phyloP scores from a whole-genome alignment of 1,139 yeast genomes.

The Candida sp. region DNA sequence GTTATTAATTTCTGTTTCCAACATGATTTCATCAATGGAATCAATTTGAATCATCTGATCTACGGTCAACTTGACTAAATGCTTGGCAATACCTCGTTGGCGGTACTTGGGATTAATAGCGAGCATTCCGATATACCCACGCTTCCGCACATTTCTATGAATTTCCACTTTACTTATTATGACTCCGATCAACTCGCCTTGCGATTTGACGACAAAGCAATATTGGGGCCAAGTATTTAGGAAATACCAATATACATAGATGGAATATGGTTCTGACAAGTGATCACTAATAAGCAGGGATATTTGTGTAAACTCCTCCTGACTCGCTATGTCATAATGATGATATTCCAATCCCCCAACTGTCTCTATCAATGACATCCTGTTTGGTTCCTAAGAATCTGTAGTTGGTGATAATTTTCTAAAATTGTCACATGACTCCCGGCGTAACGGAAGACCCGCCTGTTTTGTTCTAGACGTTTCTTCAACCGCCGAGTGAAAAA shows the following conservation, averaged over 20 bases:
- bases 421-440: neutral
- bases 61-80: constrained; percentile 60
- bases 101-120: constrained; percentile 74
- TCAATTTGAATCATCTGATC: constrained; percentile 57
- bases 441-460: neutral
- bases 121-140: constrained; percentile 97
- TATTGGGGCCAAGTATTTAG: constrained; percentile 46
- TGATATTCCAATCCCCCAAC: constrained; percentile 17
- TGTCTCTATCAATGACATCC: constrained; percentile 6
- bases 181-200: constrained; percentile 57
- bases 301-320: constrained; percentile 29
- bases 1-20: constrained; percentile 90
- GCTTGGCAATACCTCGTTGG: constrained; percentile 79
- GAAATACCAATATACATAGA: constrained; percentile 48
- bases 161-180: constrained; percentile 81
- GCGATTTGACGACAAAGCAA: constrained; percentile 32
- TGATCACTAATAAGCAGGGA: constrained; percentile 30
- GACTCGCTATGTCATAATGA: constrained; percentile 18
- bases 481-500: neutral
- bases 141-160: constrained; percentile 64
- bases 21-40: constrained; percentile 79
- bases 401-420: neutral
- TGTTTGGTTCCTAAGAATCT: neutral
- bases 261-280: constrained; percentile 45
- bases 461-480: neutral